Evolutionary conservation across 768 basidiomycete species (phyloP).

Genomic region (Obba rivulosa): DNA sequence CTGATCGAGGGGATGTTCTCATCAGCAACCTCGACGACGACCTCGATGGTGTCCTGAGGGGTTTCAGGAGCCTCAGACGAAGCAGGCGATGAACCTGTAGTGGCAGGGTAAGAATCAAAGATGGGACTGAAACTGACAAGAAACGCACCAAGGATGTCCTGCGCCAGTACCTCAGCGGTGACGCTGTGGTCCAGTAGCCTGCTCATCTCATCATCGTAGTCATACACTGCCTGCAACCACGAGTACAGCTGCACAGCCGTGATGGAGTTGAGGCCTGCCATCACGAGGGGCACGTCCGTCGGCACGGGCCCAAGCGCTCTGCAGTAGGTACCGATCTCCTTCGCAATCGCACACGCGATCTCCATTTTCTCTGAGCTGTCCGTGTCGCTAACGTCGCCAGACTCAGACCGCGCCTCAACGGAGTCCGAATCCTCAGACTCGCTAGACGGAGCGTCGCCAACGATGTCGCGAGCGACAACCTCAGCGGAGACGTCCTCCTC

Average conservation of each 20-base stretch:
- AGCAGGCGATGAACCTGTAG: too few species aligned
- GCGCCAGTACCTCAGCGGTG: slow-evolving; percentile 22
- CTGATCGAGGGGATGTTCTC: too few species aligned
- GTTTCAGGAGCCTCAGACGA: too few species aligned
- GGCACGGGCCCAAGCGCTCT: slow-evolving; percentile 16
- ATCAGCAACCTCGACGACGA: too few species aligned
- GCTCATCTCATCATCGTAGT: slow-evolving; percentile 23
- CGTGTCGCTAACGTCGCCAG: too few species aligned
- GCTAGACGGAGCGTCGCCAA: background rate
- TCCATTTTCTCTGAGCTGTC: background rate
- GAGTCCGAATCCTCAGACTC: background rate
- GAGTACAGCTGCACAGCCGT: slow-evolving; percentile 17
- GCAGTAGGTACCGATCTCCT: slow-evolving; percentile 18
- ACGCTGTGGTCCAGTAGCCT: slow-evolving; percentile 25
- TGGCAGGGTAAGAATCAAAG: too few species aligned
- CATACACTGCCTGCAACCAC: slow-evolving; percentile 28
- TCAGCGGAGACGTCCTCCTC: slow-evolving; percentile 26
- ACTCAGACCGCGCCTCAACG: too few species aligned
- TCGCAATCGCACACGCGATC: slow-evolving; percentile 17
- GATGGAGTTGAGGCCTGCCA: slow-evolving; percentile 2
- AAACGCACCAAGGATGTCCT: slow-evolving; percentile 15
- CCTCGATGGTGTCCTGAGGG: too few species aligned
- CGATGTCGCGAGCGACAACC: slow-evolving; percentile 26
- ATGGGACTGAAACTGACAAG: too few species aligned
- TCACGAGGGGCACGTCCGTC: slow-evolving; percentile 17